Evolutionary conservation across 2,329 filamentous ascomycete species (phyloP), one percentile per base, ranked within the genome.

Genomic region (Penicillium verrucosum): DNA sequence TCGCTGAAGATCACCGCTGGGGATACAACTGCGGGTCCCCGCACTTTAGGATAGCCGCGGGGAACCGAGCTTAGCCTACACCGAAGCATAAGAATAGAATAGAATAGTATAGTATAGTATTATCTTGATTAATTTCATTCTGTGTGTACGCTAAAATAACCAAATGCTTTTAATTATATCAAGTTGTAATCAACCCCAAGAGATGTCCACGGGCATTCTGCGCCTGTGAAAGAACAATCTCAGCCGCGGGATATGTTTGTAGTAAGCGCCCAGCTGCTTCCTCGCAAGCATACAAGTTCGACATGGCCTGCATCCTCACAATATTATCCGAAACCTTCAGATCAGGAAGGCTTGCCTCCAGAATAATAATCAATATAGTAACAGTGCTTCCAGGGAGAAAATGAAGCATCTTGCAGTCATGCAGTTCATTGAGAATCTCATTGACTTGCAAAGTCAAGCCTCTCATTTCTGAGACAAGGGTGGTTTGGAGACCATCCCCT

Each of bases 191-290:
- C 41, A 56, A 41, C 0, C 54, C 54, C 27, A 56, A 16, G 7
- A 56, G 41, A 41, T 56, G 47, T 2, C 54, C 54, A 34, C 54
- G 54, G n/a, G 55, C 55, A 50, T 43, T 44, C 23, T 57, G 55
- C 9, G 51, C 50, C n/a, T 44, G 51, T 3, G 55, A 57, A 23
- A 57, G 45, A 37, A 57, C 55, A 48, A 57, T 54, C 18, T 57
- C 40, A 10, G 55, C 55, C 11, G 55, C 55, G n/a, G 55, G 55
- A 45, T 57, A 57, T 14, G 55, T 57, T 46, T 57, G 50, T 32
- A 54, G 18, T 34, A 57, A 25, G 23, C 44, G 30, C 1, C 44
- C 46, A 27, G 55, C 55, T 5, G 50, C 44, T 48, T 57, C 45
- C 38, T 57, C 51, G 11, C 55, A 54, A 7, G 45, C 32, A 8